Base-by-base conservation (phyloP, 352 stramenopile genomes). In the Globisporangium iwayamae region DNA sequence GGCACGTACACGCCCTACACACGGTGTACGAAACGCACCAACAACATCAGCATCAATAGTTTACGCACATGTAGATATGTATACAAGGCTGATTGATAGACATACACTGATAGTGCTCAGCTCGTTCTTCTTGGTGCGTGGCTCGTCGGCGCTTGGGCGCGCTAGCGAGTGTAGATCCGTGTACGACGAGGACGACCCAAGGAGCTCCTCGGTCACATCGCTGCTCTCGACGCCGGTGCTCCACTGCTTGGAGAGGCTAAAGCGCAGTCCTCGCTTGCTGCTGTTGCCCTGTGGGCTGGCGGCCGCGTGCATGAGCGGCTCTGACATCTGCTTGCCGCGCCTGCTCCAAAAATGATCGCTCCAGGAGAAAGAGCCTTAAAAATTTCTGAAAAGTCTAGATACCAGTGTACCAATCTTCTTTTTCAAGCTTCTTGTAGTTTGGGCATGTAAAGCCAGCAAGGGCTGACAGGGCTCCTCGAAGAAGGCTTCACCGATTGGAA, bases 1-100 rank as follows among this genome's bases (percentile, higher is more conserved):
- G 90, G 90, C 65, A 97, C 74, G 46, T 92, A 96, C 6, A 96
- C 89, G 8, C 89, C 89, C 75, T 83, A 34, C 46, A 41, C 30
- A 45, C 30, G 30, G 16, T 16, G 38, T 32, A 39, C 45, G 32
- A 39, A 13, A 60, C 7, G 18, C 20, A 41, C 1, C 2, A 36
- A 28, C 14, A 18, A 2, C 3, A n/a, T 30, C 5, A 25, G 13
- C 28, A 51, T 10, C 8, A 34, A 36, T 50, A 57, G 22, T 20
- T n/a, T 6, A 56, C 2, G 4, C 14, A 20, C 2, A 20, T 32
- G 39, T 2, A 22, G 16, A 38, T 13, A 48, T 36, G 13, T 14
- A 46, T 16, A 30, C 20, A 46, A 38, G 16, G 56, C 7, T n/a
- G 3, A 7, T 2, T 18, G 0, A 4, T 48, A 47, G 11, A 68